Base-by-base conservation (phyloP, 2,329 filamentous ascomycete genomes). In the Colletotrichum scovillei region DNA sequence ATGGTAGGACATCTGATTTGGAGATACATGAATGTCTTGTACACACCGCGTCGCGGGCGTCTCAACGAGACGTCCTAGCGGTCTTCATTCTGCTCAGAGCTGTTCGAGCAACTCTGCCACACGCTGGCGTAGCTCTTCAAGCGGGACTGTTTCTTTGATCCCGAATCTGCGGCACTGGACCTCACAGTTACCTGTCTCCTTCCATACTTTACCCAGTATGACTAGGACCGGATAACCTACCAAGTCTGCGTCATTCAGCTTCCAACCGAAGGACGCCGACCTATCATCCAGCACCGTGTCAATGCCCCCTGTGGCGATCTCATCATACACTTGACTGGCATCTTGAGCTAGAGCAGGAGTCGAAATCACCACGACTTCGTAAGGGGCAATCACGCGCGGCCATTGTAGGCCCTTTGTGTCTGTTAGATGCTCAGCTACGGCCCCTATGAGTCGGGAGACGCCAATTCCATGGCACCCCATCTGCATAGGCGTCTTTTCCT, bases 401-500 rank as follows among this genome's bases (percentile, higher is more conserved):
- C 97, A 99, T 78, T 94, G 95, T 8, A 98, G 87, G 0, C 95
- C 97, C 78, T 86, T 89, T 3, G 87, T 79, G 76, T 97, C 94
- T 0, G 91, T 88, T 11, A 95, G 86, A 52, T 92, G 89, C 75
- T 96, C 92, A 1, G 95, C 95, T 0, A 97, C 91, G 1, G 97
- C 95, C 9, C 93, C 95, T 74, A 99, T 92, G 77, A 99, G 92
- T 57, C 97, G 92, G 5, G 95, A 97, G 22, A 99, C 91, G 1
- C 97, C 97, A 74, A 99, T 97, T 0, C 97, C 97, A 80, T 98
- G 95, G 81, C 97, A 99, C 68, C 97, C 97, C 97, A 99, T 99
- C 76, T 97, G 91, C 78, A 98, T 88, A 0, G 91, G 87, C 0
- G 74, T 3, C 32, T 16, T 66, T n/a, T 9, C 30, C 12, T 58